Conservation (phyloP, 805 yeast species). For the Ascoidea asiatica region DNA sequence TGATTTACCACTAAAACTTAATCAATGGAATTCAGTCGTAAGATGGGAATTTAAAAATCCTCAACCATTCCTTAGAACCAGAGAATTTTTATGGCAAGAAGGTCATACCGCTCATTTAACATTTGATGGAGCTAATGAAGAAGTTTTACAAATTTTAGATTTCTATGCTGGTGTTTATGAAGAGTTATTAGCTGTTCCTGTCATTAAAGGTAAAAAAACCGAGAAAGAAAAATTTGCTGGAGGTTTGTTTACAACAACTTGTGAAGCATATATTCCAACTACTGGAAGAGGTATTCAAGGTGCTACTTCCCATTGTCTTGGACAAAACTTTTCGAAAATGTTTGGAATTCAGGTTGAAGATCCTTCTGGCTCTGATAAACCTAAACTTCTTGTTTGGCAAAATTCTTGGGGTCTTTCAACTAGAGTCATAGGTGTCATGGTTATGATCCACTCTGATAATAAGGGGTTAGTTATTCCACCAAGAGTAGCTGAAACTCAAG, state of each 20-base stretch:
- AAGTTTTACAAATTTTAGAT: slow-evolving; percentile 77
- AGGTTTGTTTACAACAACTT: slow-evolving; percentile 88
- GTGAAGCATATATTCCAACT: slow-evolving; percentile 93
- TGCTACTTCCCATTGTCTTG: slow-evolving; percentile 95
- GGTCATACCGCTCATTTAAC: slow-evolving; percentile 98
- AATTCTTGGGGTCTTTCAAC: slow-evolving; percentile 99
- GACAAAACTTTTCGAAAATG: slow-evolving; percentile 98
- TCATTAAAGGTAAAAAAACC: slow-evolving; percentile 87
- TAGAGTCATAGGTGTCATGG: slow-evolving; percentile 98
- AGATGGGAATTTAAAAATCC: slow-evolving; percentile 99
- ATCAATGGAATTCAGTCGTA: slow-evolving; percentile 99
- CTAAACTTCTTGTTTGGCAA: slow-evolving; percentile 83
- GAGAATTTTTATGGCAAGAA: slow-evolving; percentile 99
- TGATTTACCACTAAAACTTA: slow-evolving; percentile 89
- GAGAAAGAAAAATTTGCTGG: slow-evolving; percentile 99
- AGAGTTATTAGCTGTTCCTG: slow-evolving; percentile 95
- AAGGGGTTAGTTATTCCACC: slow-evolving; percentile 98
- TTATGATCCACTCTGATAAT: slow-evolving; percentile 96
- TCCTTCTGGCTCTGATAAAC: slow-evolving; percentile 82
- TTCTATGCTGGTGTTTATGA: slow-evolving; percentile 76
- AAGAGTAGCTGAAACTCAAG: slow-evolving; percentile 86
- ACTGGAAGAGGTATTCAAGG: slow-evolving; percentile 99
- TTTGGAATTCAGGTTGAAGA: slow-evolving; percentile 90
- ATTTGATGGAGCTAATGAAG: slow-evolving; percentile 63
- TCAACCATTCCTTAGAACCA: slow-evolving; percentile 95